Conservation (phyloP, 2,329 filamentous ascomycete species). For the Nemania sp. region DNA sequence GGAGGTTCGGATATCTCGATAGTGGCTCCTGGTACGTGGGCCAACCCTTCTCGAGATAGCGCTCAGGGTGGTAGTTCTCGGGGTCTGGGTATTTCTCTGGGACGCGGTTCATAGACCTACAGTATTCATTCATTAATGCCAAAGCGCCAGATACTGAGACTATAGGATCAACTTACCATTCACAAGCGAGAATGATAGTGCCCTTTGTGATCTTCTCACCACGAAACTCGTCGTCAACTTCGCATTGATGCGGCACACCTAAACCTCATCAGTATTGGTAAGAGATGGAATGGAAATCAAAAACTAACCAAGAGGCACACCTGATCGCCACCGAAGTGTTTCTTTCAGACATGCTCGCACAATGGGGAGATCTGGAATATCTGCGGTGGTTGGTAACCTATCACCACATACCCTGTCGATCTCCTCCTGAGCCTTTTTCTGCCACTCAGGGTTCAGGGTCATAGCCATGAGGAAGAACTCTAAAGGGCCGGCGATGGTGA, state of each 20-base stretch:
- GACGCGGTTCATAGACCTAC: constrained; percentile 62
- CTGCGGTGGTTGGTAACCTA: constrained; percentile 54
- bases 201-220: constrained; percentile 54
- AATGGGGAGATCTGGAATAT: constrained; percentile 56
- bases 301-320: constrained; percentile 53
- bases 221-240: constrained; percentile 51
- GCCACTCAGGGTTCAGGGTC: constrained; percentile 57
- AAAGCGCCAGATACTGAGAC: not conserved
- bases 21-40: constrained; percentile 69
- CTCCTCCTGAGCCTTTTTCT: constrained; percentile 59
- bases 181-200: constrained; percentile 54
- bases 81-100: constrained; percentile 64
- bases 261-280: constrained; percentile 5
- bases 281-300: not conserved
- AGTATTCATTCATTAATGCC: not conserved
- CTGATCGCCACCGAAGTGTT: constrained; percentile 61
- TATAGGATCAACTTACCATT: constrained; percentile 46
- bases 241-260: constrained; percentile 56
- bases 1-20: constrained; percentile 65
- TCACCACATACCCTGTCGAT: constrained; percentile 60
- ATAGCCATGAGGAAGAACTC: constrained; percentile 59
- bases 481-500: constrained; percentile 54
- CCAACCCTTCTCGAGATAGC: constrained; percentile 65
- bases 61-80: constrained; percentile 65
- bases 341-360: constrained; percentile 62